These are phyloP conservation scores for Suhomyces yuchorum DNA, from an alignment of 1,139 yeast genomes.

Conservation along the genomic window DNA sequence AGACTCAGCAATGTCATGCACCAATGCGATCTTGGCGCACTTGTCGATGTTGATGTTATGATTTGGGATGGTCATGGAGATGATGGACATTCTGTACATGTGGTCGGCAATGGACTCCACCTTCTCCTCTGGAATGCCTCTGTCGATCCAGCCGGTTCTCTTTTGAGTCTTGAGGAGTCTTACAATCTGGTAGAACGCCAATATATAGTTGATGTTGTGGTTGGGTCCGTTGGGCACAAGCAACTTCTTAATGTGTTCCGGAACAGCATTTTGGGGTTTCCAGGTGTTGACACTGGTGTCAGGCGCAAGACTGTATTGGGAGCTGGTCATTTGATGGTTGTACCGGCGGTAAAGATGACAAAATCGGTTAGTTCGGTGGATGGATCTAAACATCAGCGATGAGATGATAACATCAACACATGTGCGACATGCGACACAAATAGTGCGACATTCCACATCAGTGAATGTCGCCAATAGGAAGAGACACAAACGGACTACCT, in stretches of 20 bases:
- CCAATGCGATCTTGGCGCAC: constrained; percentile 83
- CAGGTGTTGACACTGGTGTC: constrained; percentile 36
- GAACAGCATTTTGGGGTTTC: constrained; percentile 65
- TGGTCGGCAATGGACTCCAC: constrained; percentile 89
- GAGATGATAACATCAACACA: neutral
- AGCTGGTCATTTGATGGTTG: constrained; percentile 5
- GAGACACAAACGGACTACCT: too few relatives aligned
- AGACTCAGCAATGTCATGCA: constrained; percentile 94
- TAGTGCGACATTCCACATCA: constrained; percentile 1
- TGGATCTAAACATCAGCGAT: constrained; percentile 4
- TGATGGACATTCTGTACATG: constrained; percentile 93
- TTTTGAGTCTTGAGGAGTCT: constrained; percentile 75
- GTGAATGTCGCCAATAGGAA: too few relatives aligned
- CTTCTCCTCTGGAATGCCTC: constrained; percentile 51
- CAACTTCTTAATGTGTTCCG: constrained; percentile 48
- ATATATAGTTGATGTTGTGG: constrained; percentile 48
- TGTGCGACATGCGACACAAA: constrained; percentile 1
- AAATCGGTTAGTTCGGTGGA: neutral
- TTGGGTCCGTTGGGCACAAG: constrained; percentile 30
- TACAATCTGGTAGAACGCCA: constrained; percentile 76
- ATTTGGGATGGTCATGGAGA: constrained; percentile 69
- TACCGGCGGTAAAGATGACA: neutral
- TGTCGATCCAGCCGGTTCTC: constrained; percentile 94
- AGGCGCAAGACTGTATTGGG: constrained; percentile 11
- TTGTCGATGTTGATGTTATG: constrained; percentile 38